These are phyloP conservation scores for Apiotrichum gamsii DNA, from an alignment of 1,284 basidiomycete genomes.

Conservation along the genomic window DNA sequence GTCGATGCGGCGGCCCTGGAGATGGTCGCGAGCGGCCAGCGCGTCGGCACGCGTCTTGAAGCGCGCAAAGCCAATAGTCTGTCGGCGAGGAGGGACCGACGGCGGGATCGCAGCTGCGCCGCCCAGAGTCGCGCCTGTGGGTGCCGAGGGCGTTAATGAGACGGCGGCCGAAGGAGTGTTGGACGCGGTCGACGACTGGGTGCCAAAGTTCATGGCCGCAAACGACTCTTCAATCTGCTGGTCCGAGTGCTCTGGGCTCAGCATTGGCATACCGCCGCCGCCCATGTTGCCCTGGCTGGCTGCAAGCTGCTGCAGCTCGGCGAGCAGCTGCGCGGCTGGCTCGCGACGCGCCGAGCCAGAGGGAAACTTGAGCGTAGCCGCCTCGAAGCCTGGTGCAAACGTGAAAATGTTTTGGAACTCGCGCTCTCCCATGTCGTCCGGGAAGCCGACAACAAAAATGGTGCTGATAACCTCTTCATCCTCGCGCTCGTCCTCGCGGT, in stretches of 20 bases:
- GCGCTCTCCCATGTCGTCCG: slow-evolving; percentile 98
- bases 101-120: slow-evolving; percentile 13
- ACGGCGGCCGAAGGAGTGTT: slow-evolving; percentile 44
- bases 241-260: slow-evolving; percentile 13
- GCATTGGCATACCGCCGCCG: background rate
- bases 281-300: slow-evolving; percentile 23
- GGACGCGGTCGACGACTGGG: slow-evolving; percentile 33
- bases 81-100: slow-evolving; percentile 52
- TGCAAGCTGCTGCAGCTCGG: slow-evolving; percentile 37
- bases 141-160: slow-evolving; percentile 52
- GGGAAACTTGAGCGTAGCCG: slow-evolving; percentile 94
- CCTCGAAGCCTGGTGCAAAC: slow-evolving; percentile 91
- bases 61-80: slow-evolving; percentile 97
- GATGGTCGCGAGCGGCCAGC: slow-evolving; percentile 74
- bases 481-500: slow-evolving; percentile 25
- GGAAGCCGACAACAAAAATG: slow-evolving; percentile 97
- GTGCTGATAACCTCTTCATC: slow-evolving; percentile 88
- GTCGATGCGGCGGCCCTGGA: slow-evolving; percentile 88
- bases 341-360: slow-evolving; percentile 33
- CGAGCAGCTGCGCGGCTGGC: slow-evolving; percentile 30
- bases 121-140: slow-evolving; percentile 31
- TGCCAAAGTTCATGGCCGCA: slow-evolving; percentile 33
- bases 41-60: slow-evolving; percentile 85
- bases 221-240: slow-evolving; percentile 36
- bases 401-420: slow-evolving; percentile 99